phyloP scores from a whole-genome alignment of 202 grass and related monocot genomes.

The Dendrocalamus latiflorus region DNA sequence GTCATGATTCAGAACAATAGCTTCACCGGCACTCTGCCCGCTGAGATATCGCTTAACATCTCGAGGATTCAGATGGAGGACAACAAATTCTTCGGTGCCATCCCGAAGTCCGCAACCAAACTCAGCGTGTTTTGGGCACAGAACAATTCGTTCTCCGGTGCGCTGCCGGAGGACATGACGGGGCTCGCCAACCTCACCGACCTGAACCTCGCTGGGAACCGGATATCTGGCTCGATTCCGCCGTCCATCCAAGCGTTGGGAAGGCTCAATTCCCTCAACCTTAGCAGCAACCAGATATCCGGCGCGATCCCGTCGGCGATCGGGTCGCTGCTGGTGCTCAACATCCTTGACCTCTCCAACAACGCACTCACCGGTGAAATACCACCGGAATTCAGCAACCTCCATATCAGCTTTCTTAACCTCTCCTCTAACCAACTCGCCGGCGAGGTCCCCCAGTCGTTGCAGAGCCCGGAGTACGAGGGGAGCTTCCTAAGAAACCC shows the following conservation, averaged over 20 bases:
- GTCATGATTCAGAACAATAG: slow-evolving; percentile 31
- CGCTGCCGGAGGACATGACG: neutral
- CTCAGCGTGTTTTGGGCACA: neutral
- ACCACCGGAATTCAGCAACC: slow-evolving; percentile 17
- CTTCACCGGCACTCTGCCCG: slow-evolving; percentile 37
- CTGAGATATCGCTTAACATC: slow-evolving; percentile 13
- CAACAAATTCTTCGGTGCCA: slow-evolving; percentile 28
- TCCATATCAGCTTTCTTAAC: slow-evolving; percentile 20
- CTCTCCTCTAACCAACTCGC: slow-evolving; percentile 47
- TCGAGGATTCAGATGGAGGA: slow-evolving; percentile 24
- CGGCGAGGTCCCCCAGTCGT: slow-evolving; percentile 30
- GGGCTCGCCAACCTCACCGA: slow-evolving; percentile 13
- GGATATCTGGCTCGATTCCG: slow-evolving; percentile 34
- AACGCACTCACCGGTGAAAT: slow-evolving; percentile 33
- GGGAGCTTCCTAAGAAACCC: slow-evolving; percentile 36
- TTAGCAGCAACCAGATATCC: slow-evolving; percentile 39
- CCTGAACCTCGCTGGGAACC: slow-evolving; percentile 37
- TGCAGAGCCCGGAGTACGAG: neutral
- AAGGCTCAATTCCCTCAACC: slow-evolving; percentile 26
- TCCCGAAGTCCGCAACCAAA: neutral
- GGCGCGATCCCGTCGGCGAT: slow-evolving; percentile 43
- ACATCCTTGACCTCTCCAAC: slow-evolving; percentile 41
- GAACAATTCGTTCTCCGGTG: slow-evolving; percentile 30
- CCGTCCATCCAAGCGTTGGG: slow-evolving; percentile 3
- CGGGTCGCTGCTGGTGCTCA: slow-evolving; percentile 20